Base-by-base conservation (phyloP, 108 stramenopile species). In the Cyclotella baltica region DNA sequence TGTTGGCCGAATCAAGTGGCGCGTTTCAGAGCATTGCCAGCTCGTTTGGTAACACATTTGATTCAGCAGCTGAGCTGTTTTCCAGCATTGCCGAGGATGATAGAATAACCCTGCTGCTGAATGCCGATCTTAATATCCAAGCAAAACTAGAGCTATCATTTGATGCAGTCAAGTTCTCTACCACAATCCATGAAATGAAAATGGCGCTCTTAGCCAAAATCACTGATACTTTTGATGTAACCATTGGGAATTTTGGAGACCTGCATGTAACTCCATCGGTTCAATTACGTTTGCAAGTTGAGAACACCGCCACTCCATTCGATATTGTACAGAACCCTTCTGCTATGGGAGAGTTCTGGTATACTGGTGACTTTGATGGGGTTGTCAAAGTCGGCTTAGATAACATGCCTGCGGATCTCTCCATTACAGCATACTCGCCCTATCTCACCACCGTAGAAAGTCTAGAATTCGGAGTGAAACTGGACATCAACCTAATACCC, bases 351-450 rank as follows among this genome's bases (percentile, higher is more conserved):
- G 25, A 65, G 2, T 65, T 65, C 15, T 65, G 36, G 13, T 38
- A 38, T 47, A 6, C 10, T 8, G 64, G 64, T 46, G 46, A 40
- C 25, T 65, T 65, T 47, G 11, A 18, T 5, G 64, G 43, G 36
- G 2, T 38, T 27, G 25, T 65, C 6, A 5, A 6, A 23, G 64
- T 65, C 38, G 64, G 64, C 23, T 9, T 58, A 8, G 31, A 55
- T 25, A 51, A 62, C 9, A 20, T 63, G 46, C 61, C 73, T 37
- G 56, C 51, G 25, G 70, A 71, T n/a, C n/a, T 57, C 10, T 53
- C 52, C 52, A 8, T 53, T 13, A 8, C 15, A 53, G 52, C 52
- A 53, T 53, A 20, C 4, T 20, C 13, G 9, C 52, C 20, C 9
- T 16, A 53, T 19, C 4, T 53, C 4, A 53, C 52, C 9, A 13